Evolutionary conservation across 73 alveolate genomes (phyloP), one percentile per base, ranked within the genome.

Genomic region (Paramecium pentaurelia): DNA sequence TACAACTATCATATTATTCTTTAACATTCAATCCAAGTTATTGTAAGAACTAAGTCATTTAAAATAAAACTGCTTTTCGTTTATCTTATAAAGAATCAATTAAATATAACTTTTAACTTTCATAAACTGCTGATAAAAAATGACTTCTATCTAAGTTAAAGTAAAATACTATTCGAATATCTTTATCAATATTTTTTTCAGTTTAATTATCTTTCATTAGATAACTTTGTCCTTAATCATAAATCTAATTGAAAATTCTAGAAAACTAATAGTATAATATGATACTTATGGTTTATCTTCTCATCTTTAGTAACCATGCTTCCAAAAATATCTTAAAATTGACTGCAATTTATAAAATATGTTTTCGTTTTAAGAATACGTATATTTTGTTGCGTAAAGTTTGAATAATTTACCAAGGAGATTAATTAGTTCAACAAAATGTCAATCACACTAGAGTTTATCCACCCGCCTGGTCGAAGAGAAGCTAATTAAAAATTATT

Each of bases 401-500:
- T 73, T 18, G 32, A 18, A 11, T 54, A 18, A 5, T 18, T 54
- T 54, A 54, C 36, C 9, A 54, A 54, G 20, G 11, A 0, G 6
- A 16, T 37, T 10, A 34, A 20, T 37, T 37, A 37, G 0, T 73
- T 8, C 16, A 73, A 28, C 18, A 34, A 73, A 34, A 73, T 73
- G 36, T 73, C 87, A 73, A 73, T 73, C 20, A 73, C 10, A 38
- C 60, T 36, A 0, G 58, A 73, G 37, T 73, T 73, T 8, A 73
- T 40, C 87, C 87, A 73, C 8, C 58, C 58, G 12, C 87, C 87
- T 40, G 60, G 60, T 37, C 60, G 40, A 30, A 73, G 60, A 0
- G 87, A 73, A 73, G 20, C 36, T 20, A 73, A n/a, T 73, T 73
- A 73, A 73, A 37, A 73, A 37, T 73, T 73, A 73, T 73, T 73